Evolutionary conservation across 495 filamentous ascomycete species (phyloP).

Genomic region (Chaetomium fimeti): DNA sequence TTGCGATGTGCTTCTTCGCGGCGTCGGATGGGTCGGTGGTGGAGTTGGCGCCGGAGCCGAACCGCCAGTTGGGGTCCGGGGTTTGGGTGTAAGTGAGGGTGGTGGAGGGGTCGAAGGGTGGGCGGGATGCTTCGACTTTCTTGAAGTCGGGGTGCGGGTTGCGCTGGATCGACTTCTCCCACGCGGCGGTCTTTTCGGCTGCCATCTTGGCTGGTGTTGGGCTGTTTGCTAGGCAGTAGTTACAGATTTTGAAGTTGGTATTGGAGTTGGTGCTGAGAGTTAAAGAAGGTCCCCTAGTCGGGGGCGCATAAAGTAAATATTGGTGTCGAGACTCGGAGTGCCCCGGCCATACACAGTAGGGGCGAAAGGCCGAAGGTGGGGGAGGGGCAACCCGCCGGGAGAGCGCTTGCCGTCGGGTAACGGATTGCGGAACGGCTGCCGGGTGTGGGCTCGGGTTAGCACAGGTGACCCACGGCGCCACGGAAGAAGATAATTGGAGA

Average conservation of each 20-base stretch:
- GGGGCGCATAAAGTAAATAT: constrained; percentile 8
- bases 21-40: constrained; percentile 47
- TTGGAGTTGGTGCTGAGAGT: neutral
- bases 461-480: neutral
- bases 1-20: constrained; percentile 64
- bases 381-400: constrained; percentile 20
- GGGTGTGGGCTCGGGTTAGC: constrained; percentile 13
- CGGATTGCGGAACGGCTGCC: constrained; percentile 25
- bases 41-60: constrained; percentile 69
- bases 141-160: constrained; percentile 77
- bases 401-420: constrained; percentile 32
- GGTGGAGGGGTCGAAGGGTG: constrained; percentile 57
- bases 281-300: neutral
- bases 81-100: constrained; percentile 66
- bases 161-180: constrained; percentile 53
- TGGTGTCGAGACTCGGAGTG: neutral
- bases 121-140: constrained; percentile 68
- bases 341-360: neutral
- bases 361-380: constrained; percentile 12
- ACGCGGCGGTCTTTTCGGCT: constrained; percentile 31
- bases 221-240: neutral
- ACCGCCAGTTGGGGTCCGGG: constrained; percentile 69
- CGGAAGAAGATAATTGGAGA: too few relatives aligned
- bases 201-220: constrained; percentile 35
- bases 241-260: neutral